Percentiles rank a stretch among this genome's conserved stretches.
phyloP scores from a whole-genome alignment of 2,329 filamentous ascomycete species.

The Ustulina deusta region DNA sequence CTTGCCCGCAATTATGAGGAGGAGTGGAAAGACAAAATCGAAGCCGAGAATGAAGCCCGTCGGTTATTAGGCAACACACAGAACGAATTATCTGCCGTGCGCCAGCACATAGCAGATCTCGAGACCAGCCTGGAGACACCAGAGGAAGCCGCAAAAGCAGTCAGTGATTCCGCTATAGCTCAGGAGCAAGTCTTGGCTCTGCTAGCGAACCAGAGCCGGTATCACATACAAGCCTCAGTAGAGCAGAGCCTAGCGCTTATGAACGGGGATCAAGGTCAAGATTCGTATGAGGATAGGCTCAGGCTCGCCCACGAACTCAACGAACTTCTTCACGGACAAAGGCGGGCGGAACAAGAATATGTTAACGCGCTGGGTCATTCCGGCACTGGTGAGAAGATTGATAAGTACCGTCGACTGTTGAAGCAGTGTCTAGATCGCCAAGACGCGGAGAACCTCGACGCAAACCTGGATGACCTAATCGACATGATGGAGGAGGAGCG shows the following conservation, averaged over 20 bases:
- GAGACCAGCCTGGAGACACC: slow-evolving; percentile 67
- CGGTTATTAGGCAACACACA: slow-evolving; percentile 75
- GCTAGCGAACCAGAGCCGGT: slow-evolving; percentile 64
- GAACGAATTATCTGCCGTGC: slow-evolving; percentile 72
- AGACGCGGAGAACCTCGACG: slow-evolving; percentile 76
- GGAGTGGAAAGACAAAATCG: slow-evolving; percentile 79
- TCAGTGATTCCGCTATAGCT: slow-evolving; percentile 63
- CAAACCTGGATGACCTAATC: slow-evolving; percentile 70
- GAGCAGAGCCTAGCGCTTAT: slow-evolving; percentile 62
- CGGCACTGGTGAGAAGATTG: slow-evolving; percentile 78
- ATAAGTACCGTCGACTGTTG: slow-evolving; percentile 77
- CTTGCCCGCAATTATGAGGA: slow-evolving; percentile 78
- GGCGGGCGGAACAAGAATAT: slow-evolving; percentile 73
- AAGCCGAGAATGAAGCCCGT: slow-evolving; percentile 74
- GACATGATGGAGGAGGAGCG: slow-evolving; percentile 73
- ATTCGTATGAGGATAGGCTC: slow-evolving; percentile 67
- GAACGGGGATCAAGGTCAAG: slow-evolving; percentile 62
- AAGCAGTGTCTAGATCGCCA: slow-evolving; percentile 75
- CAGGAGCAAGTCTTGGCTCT: slow-evolving; percentile 64
- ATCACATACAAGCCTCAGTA: slow-evolving; percentile 65
- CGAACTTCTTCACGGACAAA: slow-evolving; percentile 69
- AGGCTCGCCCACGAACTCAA: slow-evolving; percentile 69
- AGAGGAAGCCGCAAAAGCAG: slow-evolving; percentile 63
- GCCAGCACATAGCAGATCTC: slow-evolving; percentile 69
- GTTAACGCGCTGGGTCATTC: slow-evolving; percentile 75